Conservation (phyloP, 768 basidiomycete genomes). For the Boletellus ananiceps region DNA sequence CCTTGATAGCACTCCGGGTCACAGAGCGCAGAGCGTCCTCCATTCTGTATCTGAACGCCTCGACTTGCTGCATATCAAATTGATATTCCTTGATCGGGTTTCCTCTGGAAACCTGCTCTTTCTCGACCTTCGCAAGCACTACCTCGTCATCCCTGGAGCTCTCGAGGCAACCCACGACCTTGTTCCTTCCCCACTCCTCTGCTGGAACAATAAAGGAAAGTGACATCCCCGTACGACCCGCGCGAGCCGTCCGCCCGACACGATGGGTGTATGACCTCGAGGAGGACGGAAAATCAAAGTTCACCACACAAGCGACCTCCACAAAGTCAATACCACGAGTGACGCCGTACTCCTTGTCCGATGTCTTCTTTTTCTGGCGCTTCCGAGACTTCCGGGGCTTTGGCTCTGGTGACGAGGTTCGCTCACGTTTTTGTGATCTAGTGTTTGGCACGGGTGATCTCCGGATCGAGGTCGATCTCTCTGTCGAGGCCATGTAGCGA, state of each 20-base stretch:
- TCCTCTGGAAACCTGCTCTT: slow-evolving; percentile 59
- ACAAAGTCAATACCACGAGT: slow-evolving; percentile 96
- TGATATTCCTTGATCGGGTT: slow-evolving; percentile 77
- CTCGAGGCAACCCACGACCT: slow-evolving; percentile 62
- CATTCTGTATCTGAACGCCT: slow-evolving; percentile 97
- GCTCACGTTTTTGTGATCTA: slow-evolving; percentile 54
- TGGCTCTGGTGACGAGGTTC: slow-evolving; percentile 39
- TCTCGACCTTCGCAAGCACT: slow-evolving; percentile 62
- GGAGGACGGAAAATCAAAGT: slow-evolving; percentile 93
- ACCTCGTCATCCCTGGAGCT: slow-evolving; percentile 73
- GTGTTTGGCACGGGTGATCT: slow-evolving; percentile 8
- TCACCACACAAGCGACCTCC: slow-evolving; percentile 94
- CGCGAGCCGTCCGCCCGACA: slow-evolving; percentile 94
- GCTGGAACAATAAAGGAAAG: slow-evolving; percentile 81
- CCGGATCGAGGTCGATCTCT: slow-evolving; percentile 30
- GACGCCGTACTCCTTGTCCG: slow-evolving; percentile 84
- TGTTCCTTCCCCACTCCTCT: slow-evolving; percentile 68
- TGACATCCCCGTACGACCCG: slow-evolving; percentile 88
- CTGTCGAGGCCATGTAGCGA: slow-evolving; percentile 34
- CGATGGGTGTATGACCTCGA: slow-evolving; percentile 91
- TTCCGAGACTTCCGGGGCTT: slow-evolving; percentile 41
- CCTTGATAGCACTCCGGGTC: slow-evolving; percentile 79
- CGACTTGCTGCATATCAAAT: slow-evolving; percentile 94
- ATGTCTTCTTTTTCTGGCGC: slow-evolving; percentile 46
- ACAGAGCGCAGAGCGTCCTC: slow-evolving; percentile 90